phyloP scores from a whole-genome alignment of 2,329 filamentous ascomycete species.

The Zelopaecilomyces penicillatus region DNA sequence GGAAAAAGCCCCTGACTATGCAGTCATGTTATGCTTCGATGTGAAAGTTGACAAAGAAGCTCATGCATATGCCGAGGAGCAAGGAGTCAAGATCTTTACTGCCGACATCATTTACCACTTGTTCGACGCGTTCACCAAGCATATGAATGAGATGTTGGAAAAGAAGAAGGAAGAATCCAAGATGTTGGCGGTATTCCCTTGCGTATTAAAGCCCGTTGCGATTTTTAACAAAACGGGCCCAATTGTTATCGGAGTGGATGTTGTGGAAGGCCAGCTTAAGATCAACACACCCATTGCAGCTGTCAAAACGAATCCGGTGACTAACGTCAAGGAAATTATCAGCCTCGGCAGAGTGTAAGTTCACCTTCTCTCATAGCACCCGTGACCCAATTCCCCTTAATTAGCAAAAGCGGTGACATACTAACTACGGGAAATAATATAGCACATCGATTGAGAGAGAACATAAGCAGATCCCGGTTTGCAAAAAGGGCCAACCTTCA shows the following conservation, averaged over 20 bases:
- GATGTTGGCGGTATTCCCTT: conserved; percentile 93
- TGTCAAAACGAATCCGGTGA: conserved; percentile 72
- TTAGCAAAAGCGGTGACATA: conserved; percentile 22
- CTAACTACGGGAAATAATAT: background rate
- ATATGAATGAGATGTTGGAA: conserved; percentile 80
- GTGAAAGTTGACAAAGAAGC: conserved; percentile 99
- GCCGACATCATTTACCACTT: conserved; percentile 99
- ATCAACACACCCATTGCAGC: conserved; percentile 85
- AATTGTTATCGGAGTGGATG: conserved; percentile 92
- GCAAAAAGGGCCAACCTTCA: conserved; percentile 94
- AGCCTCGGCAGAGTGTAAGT: conserved; percentile 87
- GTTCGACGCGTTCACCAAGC: conserved; percentile 92
- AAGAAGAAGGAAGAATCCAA: conserved; percentile 96
- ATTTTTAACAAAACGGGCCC: conserved; percentile 98
- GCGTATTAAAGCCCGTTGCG: conserved; percentile 78
- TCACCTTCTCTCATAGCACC: background rate
- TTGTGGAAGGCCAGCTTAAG: conserved; percentile 78
- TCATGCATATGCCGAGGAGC: conserved; percentile 79
- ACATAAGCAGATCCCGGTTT: conserved; percentile 86
- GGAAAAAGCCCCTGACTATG: conserved; percentile 88
- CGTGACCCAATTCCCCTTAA: background rate
- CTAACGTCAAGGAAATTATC: conserved; percentile 76
- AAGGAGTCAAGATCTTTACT: conserved; percentile 95
- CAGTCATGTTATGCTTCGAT: conserved; percentile 99
- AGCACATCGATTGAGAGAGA: conserved; percentile 96